Percentiles rank a stretch among this genome's conserved stretches.
phyloP scores from a whole-genome alignment of 495 filamentous ascomycete species.

The Clavariopsis aquatica region DNA sequence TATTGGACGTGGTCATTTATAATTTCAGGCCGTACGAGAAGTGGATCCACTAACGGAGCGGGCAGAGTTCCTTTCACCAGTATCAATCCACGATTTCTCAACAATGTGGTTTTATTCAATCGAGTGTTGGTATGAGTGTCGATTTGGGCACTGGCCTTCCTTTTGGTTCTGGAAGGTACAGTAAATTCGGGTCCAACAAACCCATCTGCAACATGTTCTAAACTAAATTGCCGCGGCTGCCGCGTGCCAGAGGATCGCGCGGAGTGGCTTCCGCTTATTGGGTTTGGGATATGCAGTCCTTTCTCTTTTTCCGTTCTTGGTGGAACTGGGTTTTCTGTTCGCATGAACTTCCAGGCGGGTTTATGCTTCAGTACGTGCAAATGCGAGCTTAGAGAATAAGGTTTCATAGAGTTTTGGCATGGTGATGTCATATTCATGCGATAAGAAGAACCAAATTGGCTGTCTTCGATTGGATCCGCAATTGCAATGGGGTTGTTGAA shows the following conservation, averaged over 20 bases:
- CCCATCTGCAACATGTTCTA: not conserved
- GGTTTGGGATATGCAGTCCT: too few species aligned
- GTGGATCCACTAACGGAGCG: not conserved
- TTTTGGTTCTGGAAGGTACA: not conserved
- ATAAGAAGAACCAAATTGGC: not conserved
- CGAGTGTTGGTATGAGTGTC: not conserved
- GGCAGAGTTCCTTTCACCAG: not conserved
- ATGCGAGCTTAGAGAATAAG: not conserved
- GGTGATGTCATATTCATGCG: not conserved
- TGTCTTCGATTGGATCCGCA: constrained; percentile 31
- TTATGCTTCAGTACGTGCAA: not conserved
- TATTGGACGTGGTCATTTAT: not conserved
- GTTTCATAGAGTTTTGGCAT: not conserved
- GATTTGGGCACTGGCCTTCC: not conserved
- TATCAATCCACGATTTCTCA: not conserved
- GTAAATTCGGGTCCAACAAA: constrained; percentile 5
- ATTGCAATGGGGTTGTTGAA: not conserved
- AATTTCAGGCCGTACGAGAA: not conserved
- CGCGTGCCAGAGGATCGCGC: not conserved
- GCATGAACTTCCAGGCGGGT: not conserved
- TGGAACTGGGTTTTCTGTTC: not conserved
- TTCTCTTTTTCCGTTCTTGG: not conserved
- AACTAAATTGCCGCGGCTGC: too few species aligned
- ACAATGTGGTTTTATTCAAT: not conserved
- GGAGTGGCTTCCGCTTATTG: not conserved